These are phyloP conservation scores for Talaromyces stipitatus DNA, from an alignment of 495 filamentous ascomycete genomes.

Conservation along the genomic window DNA sequence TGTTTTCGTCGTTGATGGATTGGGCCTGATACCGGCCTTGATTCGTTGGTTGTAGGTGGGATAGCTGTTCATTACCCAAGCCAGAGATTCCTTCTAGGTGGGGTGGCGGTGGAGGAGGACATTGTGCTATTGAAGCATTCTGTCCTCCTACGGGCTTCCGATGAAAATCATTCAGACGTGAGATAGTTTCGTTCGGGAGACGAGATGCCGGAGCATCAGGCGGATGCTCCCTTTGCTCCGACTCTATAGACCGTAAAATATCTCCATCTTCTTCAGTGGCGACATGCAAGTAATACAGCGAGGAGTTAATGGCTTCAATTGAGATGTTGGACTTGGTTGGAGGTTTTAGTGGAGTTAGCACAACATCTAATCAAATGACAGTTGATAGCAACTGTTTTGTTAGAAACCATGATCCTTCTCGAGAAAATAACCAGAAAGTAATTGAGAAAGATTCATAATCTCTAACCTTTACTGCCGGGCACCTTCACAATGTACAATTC, in stretches of 20 bases:
- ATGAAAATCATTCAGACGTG: slow-evolving; percentile 25
- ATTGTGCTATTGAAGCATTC: slow-evolving; percentile 5
- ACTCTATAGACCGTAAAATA: slow-evolving; percentile 39
- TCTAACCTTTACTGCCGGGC: slow-evolving; percentile 79
- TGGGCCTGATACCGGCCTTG: background rate
- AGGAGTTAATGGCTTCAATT: slow-evolving; percentile 76
- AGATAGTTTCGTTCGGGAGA: slow-evolving; percentile 10
- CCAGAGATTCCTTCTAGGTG: background rate
- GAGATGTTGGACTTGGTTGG: slow-evolving; percentile 74
- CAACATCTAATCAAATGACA: slow-evolving; percentile 60
- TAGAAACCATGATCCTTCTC: background rate
- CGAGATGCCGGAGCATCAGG: background rate
- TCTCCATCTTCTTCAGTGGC: slow-evolving; percentile 54
- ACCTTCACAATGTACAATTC: slow-evolving; percentile 87
- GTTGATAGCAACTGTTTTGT: slow-evolving; percentile 3
- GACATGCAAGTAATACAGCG: slow-evolving; percentile 85
- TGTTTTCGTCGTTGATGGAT: background rate
- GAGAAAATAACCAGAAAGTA: background rate
- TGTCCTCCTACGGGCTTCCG: slow-evolving; percentile 32
- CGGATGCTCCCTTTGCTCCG: slow-evolving; percentile 24
- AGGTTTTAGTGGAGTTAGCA: slow-evolving; percentile 87
- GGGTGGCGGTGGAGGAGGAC: slow-evolving; percentile 11
- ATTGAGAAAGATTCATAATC: background rate
- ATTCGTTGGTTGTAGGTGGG: background rate
- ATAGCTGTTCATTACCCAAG: background rate